Conservation (phyloP, 2,329 filamentous ascomycete species). For the Monosporascus sp. region DNA sequence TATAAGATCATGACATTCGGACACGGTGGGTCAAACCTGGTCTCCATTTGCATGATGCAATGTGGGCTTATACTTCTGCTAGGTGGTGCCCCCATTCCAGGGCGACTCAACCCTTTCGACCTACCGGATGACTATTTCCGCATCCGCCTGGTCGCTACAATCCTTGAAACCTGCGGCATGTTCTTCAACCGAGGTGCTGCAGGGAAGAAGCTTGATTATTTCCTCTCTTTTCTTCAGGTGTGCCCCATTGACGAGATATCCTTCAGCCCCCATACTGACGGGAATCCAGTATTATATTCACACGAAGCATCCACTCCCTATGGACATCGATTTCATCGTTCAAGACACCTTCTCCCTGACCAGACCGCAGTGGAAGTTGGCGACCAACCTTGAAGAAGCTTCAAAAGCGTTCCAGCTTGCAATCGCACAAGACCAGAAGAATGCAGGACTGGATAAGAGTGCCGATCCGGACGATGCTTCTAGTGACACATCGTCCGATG, state of each 20-base stretch:
- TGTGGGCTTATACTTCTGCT: constrained; percentile 11
- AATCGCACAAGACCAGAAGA: constrained; percentile 85
- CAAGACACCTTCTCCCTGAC: constrained; percentile 85
- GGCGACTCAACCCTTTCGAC: constrained; percentile 72
- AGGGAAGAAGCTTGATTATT: constrained; percentile 97
- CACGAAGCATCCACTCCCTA: constrained; percentile 82
- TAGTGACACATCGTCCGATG: constrained; percentile 68
- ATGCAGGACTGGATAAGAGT: constrained; percentile 63
- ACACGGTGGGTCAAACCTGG: constrained; percentile 50
- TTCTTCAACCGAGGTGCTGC: constrained; percentile 92
- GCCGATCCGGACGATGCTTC: constrained; percentile 68
- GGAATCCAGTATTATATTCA: constrained; percentile 76
- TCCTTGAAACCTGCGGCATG: constrained; percentile 91
- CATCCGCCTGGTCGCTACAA: constrained; percentile 80
- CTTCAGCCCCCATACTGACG: constrained; percentile 12
- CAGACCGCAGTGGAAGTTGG: constrained; percentile 88
- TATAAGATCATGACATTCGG: constrained; percentile 94
- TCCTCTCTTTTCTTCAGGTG: constrained; percentile 89
- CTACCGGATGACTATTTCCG: constrained; percentile 93
- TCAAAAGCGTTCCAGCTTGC: constrained; percentile 77
- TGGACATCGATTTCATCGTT: constrained; percentile 96
- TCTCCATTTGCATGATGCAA: neutral
- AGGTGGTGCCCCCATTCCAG: constrained; percentile 77
- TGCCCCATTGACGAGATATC: constrained; percentile 5
- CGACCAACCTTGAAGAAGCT: constrained; percentile 76